A percentile compares a stretch with the other conserved stretches of the same genome.
These are phyloP conservation scores for Chaetomium sp. DNA, from an alignment of 2,329 filamentous ascomycete species.

Conservation along the genomic window DNA sequence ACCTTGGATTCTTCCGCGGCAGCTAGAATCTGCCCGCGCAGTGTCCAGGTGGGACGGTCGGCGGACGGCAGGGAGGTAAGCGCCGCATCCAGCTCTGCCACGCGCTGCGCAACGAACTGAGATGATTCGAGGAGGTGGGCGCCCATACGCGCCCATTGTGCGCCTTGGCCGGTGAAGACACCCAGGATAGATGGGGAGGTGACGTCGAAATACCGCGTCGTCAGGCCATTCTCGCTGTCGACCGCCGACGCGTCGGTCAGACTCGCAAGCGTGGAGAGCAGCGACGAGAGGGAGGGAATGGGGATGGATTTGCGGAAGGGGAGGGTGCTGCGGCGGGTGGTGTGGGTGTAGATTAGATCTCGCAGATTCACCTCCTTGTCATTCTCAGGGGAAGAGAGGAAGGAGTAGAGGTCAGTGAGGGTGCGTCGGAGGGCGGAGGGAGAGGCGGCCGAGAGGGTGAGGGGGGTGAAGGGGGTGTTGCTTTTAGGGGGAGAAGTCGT, in stretches of 20 bases:
- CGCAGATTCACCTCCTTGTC: background rate
- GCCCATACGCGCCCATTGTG: slow-evolving; percentile 29
- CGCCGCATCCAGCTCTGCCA: background rate
- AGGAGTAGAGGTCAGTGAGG: background rate
- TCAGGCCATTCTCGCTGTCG: background rate
- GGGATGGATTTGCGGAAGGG: background rate
- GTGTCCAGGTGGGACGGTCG: slow-evolving; percentile 13
- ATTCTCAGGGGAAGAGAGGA: background rate
- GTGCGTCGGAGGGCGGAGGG: background rate
- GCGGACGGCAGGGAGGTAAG: slow-evolving; percentile 1
- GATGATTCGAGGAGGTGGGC: slow-evolving; percentile 20
- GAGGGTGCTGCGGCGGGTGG: background rate
- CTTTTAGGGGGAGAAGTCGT: background rate
- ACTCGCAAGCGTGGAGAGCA: background rate
- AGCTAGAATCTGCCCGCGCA: slow-evolving; percentile 11
- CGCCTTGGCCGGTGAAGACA: slow-evolving; percentile 29
- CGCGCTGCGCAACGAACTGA: background rate
- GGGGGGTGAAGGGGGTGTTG: slow-evolving; percentile 2
- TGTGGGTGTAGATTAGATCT: slow-evolving; percentile 2
- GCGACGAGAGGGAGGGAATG: background rate
- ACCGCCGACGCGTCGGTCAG: background rate
- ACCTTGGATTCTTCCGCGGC: slow-evolving; percentile 8
- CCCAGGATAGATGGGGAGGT: slow-evolving; percentile 12
- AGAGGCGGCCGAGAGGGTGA: slow-evolving; percentile 6
- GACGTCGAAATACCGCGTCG: background rate